phyloP scores from a whole-genome alignment of 1,284 basidiomycete species.

The Fomitiporia mediterranea region DNA sequence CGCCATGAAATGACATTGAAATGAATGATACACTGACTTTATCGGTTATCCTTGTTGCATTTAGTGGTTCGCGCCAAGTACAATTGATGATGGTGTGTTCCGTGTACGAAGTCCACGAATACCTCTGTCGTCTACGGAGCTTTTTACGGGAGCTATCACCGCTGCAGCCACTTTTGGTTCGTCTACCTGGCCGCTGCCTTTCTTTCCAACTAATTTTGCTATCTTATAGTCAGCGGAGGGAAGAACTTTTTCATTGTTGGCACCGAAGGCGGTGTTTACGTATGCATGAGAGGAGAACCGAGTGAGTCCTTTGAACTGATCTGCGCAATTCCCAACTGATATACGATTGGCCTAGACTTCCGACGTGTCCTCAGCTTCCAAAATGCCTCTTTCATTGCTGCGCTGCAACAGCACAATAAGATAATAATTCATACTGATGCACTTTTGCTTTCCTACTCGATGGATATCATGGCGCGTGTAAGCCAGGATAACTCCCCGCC shows the following conservation, averaged over 20 bases:
- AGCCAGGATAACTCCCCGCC: constrained; percentile 43
- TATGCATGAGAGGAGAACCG: constrained; percentile 47
- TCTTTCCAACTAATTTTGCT: constrained; percentile 14
- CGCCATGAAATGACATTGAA: constrained; percentile 19
- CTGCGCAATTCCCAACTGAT: background rate
- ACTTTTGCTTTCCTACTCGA: constrained; percentile 58
- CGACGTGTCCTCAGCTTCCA: constrained; percentile 46
- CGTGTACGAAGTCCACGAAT: constrained; percentile 37
- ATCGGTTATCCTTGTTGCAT: background rate
- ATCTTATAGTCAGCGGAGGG: constrained; percentile 39
- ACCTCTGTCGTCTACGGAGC: constrained; percentile 28
- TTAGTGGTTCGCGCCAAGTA: constrained; percentile 64
- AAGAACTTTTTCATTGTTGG: constrained; percentile 57
- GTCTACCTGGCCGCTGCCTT: constrained; percentile 25
- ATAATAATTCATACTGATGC: constrained; percentile 58
- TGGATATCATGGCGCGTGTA: constrained; percentile 61
- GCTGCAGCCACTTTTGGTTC: constrained; percentile 60
- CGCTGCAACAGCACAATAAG: constrained; percentile 57
- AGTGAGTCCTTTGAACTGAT: constrained; percentile 34
- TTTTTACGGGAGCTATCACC: constrained; percentile 52
- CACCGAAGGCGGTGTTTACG: constrained; percentile 62
- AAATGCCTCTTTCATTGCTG: constrained; percentile 48
- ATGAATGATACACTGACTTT: background rate
- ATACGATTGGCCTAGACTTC: constrained; percentile 40
- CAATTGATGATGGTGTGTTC: constrained; percentile 59